Evolutionary conservation across 371 early-diverging fungal species (phyloP).

Genomic region (Apophysomyces trapeziformis): DNA sequence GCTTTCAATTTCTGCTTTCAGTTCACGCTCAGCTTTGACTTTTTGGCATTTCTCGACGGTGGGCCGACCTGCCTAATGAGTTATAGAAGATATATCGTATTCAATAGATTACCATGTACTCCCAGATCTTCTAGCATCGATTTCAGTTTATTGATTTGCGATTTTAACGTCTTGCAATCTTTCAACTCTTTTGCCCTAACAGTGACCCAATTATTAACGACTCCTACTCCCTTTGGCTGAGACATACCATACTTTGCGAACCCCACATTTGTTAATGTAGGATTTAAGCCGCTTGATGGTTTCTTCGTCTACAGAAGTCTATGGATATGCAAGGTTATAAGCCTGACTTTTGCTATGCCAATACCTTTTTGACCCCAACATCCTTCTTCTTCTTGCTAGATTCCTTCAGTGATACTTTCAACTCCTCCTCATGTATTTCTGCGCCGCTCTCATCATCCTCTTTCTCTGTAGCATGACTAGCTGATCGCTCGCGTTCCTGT

Average conservation of each 20-base stretch:
- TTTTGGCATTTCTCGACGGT: conserved; percentile 49
- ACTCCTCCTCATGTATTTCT: too few species aligned
- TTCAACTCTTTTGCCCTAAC: conserved; percentile 39
- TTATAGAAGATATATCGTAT: conserved; percentile 13
- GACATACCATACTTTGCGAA: conserved; percentile 47
- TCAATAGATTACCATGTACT: conserved; percentile 21
- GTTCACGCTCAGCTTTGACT: conserved; percentile 43
- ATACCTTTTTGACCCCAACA: not conserved
- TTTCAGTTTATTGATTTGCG: conserved; percentile 21
- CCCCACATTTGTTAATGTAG: conserved; percentile 50
- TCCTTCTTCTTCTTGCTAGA: conserved; percentile 9
- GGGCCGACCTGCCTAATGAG: conserved; percentile 30
- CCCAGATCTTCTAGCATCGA: conserved; percentile 22
- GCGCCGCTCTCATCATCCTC: too few species aligned
- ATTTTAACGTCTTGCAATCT: conserved; percentile 22
- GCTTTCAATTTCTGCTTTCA: conserved; percentile 43
- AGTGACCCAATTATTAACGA: not conserved
- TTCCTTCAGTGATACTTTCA: too few species aligned
- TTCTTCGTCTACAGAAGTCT: conserved; percentile 26
- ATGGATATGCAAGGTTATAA: not conserved
- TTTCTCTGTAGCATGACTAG: too few species aligned
- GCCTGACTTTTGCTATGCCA: conserved; percentile 4
- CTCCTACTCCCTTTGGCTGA: not conserved
- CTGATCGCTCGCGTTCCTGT: too few species aligned
- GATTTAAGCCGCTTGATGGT: conserved; percentile 44